These are phyloP conservation scores for Hypoxylon sp. DNA, from an alignment of 2,329 filamentous ascomycete genomes.

Conservation along the genomic window DNA sequence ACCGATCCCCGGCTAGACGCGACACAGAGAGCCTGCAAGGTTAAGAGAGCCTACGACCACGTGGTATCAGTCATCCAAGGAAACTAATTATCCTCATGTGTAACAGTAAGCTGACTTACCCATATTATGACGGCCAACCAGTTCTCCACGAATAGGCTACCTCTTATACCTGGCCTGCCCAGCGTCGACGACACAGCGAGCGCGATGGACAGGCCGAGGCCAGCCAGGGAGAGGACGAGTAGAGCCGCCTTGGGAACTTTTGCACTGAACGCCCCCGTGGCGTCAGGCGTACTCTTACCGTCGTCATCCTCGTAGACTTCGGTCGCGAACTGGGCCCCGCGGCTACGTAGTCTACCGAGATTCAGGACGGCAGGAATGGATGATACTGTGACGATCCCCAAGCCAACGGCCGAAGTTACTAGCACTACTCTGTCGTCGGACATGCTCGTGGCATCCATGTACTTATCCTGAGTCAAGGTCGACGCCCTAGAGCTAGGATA, in stretches of 20 bases:
- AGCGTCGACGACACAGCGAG: slow-evolving; percentile 62
- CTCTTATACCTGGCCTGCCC: slow-evolving; percentile 35
- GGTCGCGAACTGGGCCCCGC: slow-evolving; percentile 48
- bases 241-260: slow-evolving; percentile 64
- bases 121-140: slow-evolving; percentile 69
- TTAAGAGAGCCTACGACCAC: slow-evolving; percentile 55
- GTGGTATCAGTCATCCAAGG: slow-evolving; percentile 25
- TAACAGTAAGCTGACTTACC: slow-evolving; percentile 60
- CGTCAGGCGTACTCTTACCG: slow-evolving; percentile 71
- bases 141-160: slow-evolving; percentile 58
- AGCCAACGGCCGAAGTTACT: slow-evolving; percentile 39
- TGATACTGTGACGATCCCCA: slow-evolving; percentile 38
- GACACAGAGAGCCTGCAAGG: slow-evolving; percentile 60
- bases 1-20: slow-evolving; percentile 59
- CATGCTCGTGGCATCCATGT: slow-evolving; percentile 29
- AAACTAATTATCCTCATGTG: slow-evolving; percentile 6
- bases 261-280: slow-evolving; percentile 68
- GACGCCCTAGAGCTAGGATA: slow-evolving; percentile 13
- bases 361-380: slow-evolving; percentile 39
- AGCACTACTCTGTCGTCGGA: slow-evolving; percentile 31
- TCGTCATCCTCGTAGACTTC: slow-evolving; percentile 71
- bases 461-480: slow-evolving; percentile 24
- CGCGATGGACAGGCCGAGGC: slow-evolving; percentile 63
- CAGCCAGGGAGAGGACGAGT: slow-evolving; percentile 60
- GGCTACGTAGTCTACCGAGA: slow-evolving; percentile 35